phyloP scores from a whole-genome alignment of 2,329 filamentous ascomycete species.

The Neofusicoccum ribis region DNA sequence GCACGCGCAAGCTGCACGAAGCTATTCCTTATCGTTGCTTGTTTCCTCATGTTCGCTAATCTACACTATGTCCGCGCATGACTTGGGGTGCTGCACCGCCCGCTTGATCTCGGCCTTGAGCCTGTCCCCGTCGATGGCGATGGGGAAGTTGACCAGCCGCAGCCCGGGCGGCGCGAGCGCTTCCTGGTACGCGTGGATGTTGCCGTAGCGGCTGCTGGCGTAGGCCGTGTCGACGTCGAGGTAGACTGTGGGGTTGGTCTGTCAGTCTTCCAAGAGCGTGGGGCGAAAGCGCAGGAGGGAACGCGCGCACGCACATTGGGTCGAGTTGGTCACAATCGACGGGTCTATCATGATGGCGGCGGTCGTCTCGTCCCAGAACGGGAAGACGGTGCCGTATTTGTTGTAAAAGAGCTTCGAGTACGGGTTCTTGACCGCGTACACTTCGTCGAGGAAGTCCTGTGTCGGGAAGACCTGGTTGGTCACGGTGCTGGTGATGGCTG shows the following conservation, averaged over 20 bases:
- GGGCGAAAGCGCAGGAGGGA: no score
- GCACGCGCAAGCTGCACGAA: neutral
- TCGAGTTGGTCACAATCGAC: conserved; percentile 40
- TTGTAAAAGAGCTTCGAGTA: conserved; percentile 43
- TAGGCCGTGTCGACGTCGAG: conserved; percentile 47
- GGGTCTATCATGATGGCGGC: conserved; percentile 44
- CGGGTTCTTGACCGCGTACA: conserved; percentile 39
- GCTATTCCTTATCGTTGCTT: neutral
- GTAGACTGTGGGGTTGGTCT: conserved; percentile 31
- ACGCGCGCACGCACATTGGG: conserved; percentile 28
- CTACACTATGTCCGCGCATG: conserved; percentile 18
- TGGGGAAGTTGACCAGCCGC: conserved; percentile 43
- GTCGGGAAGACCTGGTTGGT: conserved; percentile 50
- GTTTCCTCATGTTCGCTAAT: neutral
- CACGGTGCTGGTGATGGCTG: conserved; percentile 45
- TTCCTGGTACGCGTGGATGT: conserved; percentile 47
- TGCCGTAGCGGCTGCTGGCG: conserved; percentile 43
- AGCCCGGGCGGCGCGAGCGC: conserved; percentile 40
- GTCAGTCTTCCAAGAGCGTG: neutral
- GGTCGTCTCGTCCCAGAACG: conserved; percentile 51
- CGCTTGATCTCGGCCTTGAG: conserved; percentile 41
- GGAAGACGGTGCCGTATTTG: conserved; percentile 42
- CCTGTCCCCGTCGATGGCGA: conserved; percentile 38
- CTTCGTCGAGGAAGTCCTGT: conserved; percentile 41
- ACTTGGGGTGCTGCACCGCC: conserved; percentile 33